Evolutionary conservation across 768 basidiomycete genomes (phyloP), one percentile per base, ranked within the genome.

Genomic region (Termitomyces sp.): DNA sequence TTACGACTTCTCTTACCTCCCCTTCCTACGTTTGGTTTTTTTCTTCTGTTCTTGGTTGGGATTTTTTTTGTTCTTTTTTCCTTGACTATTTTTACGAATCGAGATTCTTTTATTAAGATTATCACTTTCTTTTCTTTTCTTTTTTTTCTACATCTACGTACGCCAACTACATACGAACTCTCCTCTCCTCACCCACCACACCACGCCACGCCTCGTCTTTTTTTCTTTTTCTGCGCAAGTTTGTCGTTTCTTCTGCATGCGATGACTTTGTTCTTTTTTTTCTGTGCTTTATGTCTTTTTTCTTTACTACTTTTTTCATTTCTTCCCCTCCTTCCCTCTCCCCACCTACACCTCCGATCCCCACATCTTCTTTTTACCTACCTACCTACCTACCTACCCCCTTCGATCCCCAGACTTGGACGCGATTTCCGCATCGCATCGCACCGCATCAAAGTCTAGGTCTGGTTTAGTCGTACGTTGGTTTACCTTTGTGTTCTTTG

Each of bases 181-280:
- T n/a, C n/a, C n/a, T n/a, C n/a, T n/a, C n/a, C n/a, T n/a, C n/a
- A n/a, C n/a, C n/a, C n/a, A n/a, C n/a, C n/a, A n/a, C n/a, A n/a
- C n/a, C n/a, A n/a, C n/a, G n/a, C n/a, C 12, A 10, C 23, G 10
- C 23, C 33, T 7, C 41, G 2, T 7, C 32, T 22, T 27, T 25
- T 35, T 35, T 22, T 22, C 7, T 18, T 33, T 7, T 33, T 22
- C 20, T 33, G 15, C 46, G 35, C 32, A 35, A 32, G 22, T 15
- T n/a, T 35, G 11, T 52, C 41, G 51, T 22, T 43, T 10, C 35
- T 44, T n/a, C 35, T 40, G 51, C 42, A 49, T 49, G 47, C 47
- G 25, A n/a, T n/a, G n/a, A n/a, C 16, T 38, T 25, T 20, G 33
- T 27, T 27, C 36, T 22, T 20, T 38, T 29, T 16, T 25, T n/a